A percentile compares a stretch with the other conserved stretches of the same genome.
Conservation (phyloP, 1,139 yeast genomes). For the Magnusiomyces clavatus region DNA sequence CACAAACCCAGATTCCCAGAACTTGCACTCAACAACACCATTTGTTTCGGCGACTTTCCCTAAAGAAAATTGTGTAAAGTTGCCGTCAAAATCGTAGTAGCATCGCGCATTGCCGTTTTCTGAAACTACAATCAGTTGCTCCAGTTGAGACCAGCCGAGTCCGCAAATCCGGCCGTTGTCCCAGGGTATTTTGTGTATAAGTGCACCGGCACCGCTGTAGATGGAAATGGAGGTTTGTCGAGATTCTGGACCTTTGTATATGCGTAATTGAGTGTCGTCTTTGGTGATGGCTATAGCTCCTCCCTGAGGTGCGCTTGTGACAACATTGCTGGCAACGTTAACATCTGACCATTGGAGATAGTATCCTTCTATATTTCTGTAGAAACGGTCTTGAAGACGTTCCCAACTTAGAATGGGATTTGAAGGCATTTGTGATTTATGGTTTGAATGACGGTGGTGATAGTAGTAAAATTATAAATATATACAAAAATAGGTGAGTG, state of each 20-base stretch:
- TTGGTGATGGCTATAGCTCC: slow-evolving; percentile 33
- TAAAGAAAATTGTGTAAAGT: slow-evolving; percentile 46
- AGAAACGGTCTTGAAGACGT: slow-evolving; percentile 30
- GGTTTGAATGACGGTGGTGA: neutral
- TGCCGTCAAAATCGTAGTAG: slow-evolving; percentile 64
- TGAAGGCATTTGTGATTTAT: slow-evolving; percentile 11
- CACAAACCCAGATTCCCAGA: slow-evolving; percentile 35
- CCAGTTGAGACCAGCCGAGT: slow-evolving; percentile 49
- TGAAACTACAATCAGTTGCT: slow-evolving; percentile 55
- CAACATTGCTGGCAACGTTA: slow-evolving; percentile 28
- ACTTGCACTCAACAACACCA: slow-evolving; percentile 34
- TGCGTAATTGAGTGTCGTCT: slow-evolving; percentile 22
- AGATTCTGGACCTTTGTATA: slow-evolving; percentile 23
- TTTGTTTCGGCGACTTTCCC: slow-evolving; percentile 34
- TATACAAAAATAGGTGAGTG: neutral
- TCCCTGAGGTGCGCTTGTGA: slow-evolving; percentile 39
- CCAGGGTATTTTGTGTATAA: slow-evolving; percentile 42
- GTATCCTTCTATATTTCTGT: slow-evolving; percentile 31
- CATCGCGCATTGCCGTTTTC: slow-evolving; percentile 54
- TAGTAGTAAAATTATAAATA: neutral
- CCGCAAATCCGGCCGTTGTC: slow-evolving; percentile 49
- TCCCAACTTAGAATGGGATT: slow-evolving; percentile 28
- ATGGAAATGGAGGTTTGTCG: slow-evolving; percentile 35
- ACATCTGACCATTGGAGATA: slow-evolving; percentile 29
- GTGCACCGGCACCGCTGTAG: slow-evolving; percentile 47